Conservation (phyloP, 2,329 filamentous ascomycete genomes). For the Zalaria obscura region DNA sequence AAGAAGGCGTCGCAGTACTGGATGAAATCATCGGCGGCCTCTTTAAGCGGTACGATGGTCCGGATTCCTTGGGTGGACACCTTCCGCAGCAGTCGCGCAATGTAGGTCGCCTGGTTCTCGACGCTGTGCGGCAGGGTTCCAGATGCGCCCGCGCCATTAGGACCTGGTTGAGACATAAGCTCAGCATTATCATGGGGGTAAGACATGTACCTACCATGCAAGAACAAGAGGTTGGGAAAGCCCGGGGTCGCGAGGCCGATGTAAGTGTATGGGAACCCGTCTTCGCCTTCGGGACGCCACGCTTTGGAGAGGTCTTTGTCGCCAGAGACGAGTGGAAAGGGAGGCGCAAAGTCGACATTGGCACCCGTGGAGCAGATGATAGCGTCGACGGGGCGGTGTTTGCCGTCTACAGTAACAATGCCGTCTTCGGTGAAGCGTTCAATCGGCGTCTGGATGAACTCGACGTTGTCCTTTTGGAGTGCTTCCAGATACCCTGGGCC, state of each 20-base stretch:
- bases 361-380: constrained; percentile 38
- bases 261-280: constrained; percentile 54
- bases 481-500: constrained; percentile 28
- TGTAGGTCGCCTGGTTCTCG: constrained; percentile 52
- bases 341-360: constrained; percentile 18
- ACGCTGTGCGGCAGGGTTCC: constrained; percentile 54
- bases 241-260: constrained; percentile 48
- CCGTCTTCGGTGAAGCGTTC: constrained; percentile 42
- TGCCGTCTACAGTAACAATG: constrained; percentile 46
- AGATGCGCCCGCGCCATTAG: constrained; percentile 43
- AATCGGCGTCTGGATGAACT: constrained; percentile 43
- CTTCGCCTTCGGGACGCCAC: constrained; percentile 42
- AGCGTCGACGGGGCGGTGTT: constrained; percentile 44
- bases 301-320: constrained; percentile 39
- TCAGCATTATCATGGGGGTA: background rate
- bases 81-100: constrained; percentile 55
- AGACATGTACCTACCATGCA: constrained; percentile 34
- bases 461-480: constrained; percentile 12
- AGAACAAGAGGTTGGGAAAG: constrained; percentile 54
- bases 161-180: constrained; percentile 13
- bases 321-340: constrained; percentile 44
- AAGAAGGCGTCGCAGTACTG: constrained; percentile 31
- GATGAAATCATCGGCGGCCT: constrained; percentile 35
- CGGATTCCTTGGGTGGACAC: constrained; percentile 51
- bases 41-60: constrained; percentile 40